Conservation (phyloP, 371 early-diverging fungal species). For the Zychaea mexicana region DNA sequence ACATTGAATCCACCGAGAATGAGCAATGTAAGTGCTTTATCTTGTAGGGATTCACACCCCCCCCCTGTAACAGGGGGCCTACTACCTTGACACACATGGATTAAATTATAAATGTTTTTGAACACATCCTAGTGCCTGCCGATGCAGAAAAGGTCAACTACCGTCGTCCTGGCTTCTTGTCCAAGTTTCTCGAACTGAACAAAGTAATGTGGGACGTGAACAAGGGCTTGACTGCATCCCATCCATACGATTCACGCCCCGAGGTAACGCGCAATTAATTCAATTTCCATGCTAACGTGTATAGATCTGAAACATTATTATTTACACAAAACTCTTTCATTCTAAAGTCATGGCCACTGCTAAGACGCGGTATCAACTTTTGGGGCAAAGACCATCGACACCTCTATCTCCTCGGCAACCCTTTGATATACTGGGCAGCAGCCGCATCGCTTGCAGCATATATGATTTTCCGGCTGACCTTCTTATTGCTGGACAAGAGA, state of each 20-base stretch:
- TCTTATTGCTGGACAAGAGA: conserved; percentile 75
- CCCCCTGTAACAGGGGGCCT: too few relatives aligned
- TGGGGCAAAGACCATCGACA: conserved; percentile 82
- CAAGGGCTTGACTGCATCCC: conserved; percentile 85
- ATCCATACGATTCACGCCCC: conserved; percentile 93
- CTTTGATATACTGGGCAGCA: conserved; percentile 89
- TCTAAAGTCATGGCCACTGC: conserved; percentile 74
- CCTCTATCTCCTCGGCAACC: conserved; percentile 97
- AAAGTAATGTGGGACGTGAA: conserved; percentile 89
- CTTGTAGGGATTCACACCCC: too few relatives aligned
- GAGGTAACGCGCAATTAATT: conserved; percentile 29
- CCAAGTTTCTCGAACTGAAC: conserved; percentile 87
- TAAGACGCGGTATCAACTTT: conserved; percentile 92
- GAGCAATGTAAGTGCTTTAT: conserved; percentile 37
- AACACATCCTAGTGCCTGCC: conserved; percentile 41
- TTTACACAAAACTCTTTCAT: too few relatives aligned
- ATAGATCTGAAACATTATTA: too few relatives aligned
- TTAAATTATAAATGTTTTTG: not conserved
- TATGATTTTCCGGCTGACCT: conserved; percentile 56
- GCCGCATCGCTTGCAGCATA: conserved; percentile 67
- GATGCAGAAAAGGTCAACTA: conserved; percentile 57
- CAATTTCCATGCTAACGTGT: not conserved
- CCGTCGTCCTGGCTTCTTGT: conserved; percentile 68
- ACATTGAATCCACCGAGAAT: conserved; percentile 60
- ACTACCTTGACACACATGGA: too few relatives aligned